Evolutionary conservation across 805 yeast species (phyloP).

Genomic region (Metschnikowia bowlesiae): DNA sequence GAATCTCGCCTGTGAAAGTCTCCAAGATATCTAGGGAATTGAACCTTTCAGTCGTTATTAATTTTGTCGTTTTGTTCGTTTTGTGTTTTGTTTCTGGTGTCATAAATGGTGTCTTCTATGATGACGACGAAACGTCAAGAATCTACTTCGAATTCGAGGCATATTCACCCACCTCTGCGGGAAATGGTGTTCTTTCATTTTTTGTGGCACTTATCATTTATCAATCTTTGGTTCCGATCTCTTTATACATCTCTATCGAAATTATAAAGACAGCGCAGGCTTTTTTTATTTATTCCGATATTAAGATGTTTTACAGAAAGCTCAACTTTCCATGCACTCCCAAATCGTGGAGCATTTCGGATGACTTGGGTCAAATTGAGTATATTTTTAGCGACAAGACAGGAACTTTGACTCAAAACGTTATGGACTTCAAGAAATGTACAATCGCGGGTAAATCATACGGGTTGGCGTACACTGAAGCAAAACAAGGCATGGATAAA

Average conservation of each 20-base stretch:
- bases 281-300: constrained; percentile 72
- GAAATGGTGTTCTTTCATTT: constrained; percentile 65
- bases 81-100: constrained; percentile 68
- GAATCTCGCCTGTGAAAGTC: constrained; percentile 70
- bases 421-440: constrained; percentile 82
- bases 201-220: constrained; percentile 74
- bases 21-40: constrained; percentile 62
- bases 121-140: constrained; percentile 41
- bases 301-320: constrained; percentile 60
- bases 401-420: constrained; percentile 78
- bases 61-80: constrained; percentile 56
- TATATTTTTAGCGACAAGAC: constrained; percentile 82
- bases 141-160: constrained; percentile 59
- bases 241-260: constrained; percentile 76
- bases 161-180: constrained; percentile 54
- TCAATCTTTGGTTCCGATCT: constrained; percentile 79
- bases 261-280: constrained; percentile 81
- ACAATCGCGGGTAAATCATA: constrained; percentile 69
- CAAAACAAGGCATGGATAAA: constrained; percentile 71
- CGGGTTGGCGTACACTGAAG: constrained; percentile 82
- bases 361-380: constrained; percentile 82
- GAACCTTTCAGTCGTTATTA: constrained; percentile 60
- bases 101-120: constrained; percentile 62
- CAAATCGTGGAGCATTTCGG: constrained; percentile 80
- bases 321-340: constrained; percentile 82